Evolutionary conservation across 169 alveolate species (phyloP), one percentile per base, ranked within the genome.

Genomic region (Ichthyophthirius multifiliis): DNA sequence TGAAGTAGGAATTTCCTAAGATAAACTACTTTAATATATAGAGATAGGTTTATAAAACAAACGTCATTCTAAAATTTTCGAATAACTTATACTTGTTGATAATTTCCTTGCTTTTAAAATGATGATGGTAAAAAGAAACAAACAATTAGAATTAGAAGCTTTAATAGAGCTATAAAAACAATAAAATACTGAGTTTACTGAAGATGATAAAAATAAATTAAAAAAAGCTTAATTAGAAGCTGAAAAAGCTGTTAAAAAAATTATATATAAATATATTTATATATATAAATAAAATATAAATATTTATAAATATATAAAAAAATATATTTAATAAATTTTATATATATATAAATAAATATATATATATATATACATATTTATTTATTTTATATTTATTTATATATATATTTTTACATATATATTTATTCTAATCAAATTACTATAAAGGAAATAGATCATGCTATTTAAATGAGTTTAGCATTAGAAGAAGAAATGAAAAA

Each of bases 101-200:
- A 86, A 89, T 55, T 89, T 83, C 74, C 65, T 80, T 1, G 74
- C 81, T 41, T 89, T 89, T 73, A 89, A 86, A 79, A 89, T 80
- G 41, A 39, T 84, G 77, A 89, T 89, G 94, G 83, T 89, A 1
- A 62, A 75, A 16, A 83, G 94, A 74, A 89, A 89, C 63, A 86
- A 77, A 65, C 83, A 83, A 65, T 81, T 89, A 18, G 89, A 85
- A 41, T 81, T 83, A n/a, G 92, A 89, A 46, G 90, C 94, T 41
- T 30, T 82, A 4, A 85, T 63, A 62, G 84, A 82, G 48, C 12
- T 88, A 46, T 35, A 67, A 35, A 74, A 65, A 32, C 37, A 79
- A 5, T 83, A 75, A 34, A 30, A 43, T n/a, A 10, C 27, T n/a
- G 15, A 48, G 62, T 30, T 32, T 43, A 65, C 6, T n/a, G 37